phyloP scores from a whole-genome alignment of 2,329 filamentous ascomycete species.

The Polytolypa hystricis region DNA sequence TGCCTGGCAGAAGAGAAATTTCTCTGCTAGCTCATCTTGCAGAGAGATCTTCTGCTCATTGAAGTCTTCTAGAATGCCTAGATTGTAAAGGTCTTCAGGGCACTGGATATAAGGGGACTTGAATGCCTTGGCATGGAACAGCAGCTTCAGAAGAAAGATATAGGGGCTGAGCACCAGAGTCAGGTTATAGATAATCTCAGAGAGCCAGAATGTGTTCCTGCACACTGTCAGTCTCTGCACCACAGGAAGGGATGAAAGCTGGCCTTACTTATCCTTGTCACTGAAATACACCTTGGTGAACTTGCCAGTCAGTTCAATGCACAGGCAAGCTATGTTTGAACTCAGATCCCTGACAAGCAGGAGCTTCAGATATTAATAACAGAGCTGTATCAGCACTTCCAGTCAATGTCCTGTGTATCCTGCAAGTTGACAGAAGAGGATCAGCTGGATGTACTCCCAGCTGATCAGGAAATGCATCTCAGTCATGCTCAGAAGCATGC shows the following conservation, averaged over 20 bases:
- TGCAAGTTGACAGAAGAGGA: slow-evolving; percentile 12
- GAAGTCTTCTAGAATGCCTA: slow-evolving; percentile 8
- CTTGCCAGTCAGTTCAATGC: slow-evolving; percentile 8
- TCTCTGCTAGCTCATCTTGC: slow-evolving; percentile 6
- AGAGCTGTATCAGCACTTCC: slow-evolving; percentile 9
- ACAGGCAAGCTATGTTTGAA: neutral
- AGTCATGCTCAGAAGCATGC: slow-evolving; percentile 9
- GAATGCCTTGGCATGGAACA: slow-evolving; percentile 13
- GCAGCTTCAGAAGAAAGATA: slow-evolving; percentile 10
- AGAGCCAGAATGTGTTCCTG: slow-evolving; percentile 15
- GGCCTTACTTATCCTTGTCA: slow-evolving; percentile 9
- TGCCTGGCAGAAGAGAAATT: slow-evolving; percentile 10
- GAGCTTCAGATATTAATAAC: slow-evolving; percentile 12
- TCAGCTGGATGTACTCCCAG: slow-evolving; percentile 12
- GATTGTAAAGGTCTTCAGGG: slow-evolving; percentile 10
- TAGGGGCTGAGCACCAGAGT: slow-evolving; percentile 14
- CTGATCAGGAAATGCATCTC: slow-evolving; percentile 13
- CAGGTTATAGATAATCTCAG: slow-evolving; percentile 14
- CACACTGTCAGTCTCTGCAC: slow-evolving; percentile 2
- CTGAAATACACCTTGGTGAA: slow-evolving; percentile 10
- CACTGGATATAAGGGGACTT: slow-evolving; percentile 7
- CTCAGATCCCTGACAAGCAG: slow-evolving; percentile 3
- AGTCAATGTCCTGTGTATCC: slow-evolving; percentile 12
- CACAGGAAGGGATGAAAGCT: neutral
- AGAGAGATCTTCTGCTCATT: slow-evolving; percentile 8